Evolutionary conservation across 768 basidiomycete species (phyloP), one percentile per base, ranked within the genome.

Genomic region (Boletales sp.): DNA sequence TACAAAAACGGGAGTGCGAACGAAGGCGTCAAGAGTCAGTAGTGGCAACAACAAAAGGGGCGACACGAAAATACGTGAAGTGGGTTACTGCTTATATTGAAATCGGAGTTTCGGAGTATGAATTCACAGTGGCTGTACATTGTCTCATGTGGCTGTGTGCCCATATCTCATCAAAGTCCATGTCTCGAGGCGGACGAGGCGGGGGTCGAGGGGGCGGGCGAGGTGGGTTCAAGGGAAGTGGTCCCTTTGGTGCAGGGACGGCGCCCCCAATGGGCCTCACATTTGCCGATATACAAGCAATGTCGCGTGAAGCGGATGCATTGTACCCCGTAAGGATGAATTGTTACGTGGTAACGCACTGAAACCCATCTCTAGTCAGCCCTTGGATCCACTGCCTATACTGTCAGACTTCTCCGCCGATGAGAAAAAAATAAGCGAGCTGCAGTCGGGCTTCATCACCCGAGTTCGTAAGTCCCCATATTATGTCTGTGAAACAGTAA

Each of bases 181-280:
- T 80, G 80, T 82, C 80, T 36, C 67, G 78, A 69, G 74, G 73
- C 12, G 72, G 75, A n/a, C 72, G 75, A 47, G 72, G 74, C 32
- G 70, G 74, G 8, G 73, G 74, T 8, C 69, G 80, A 50, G 73
- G 74, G 27, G 80, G 83, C 15, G 81, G 86, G 4, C 68, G 87
- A 51, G 83, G 86, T 8, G 80, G 81, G 6, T 77, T 79, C 59
- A 80, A 80, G 17, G 79, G 82, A 24, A 72, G 66, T 13, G 62
- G 68, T 24, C 54, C 63, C 62, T 52, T 67, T 51, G 66, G 74
- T 30, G 69, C 72, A 39, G 55, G 68, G 27, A 58, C 58, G 17
- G 66, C 78, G 34, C 83, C 82, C 3, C 87, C 88, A 0, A 87
- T 90, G 83, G 90, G 90, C 17, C 77, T 92, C 29, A 83, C 84